Evolutionary conservation across 495 filamentous ascomycete genomes (phyloP), one percentile per base, ranked within the genome.

Genomic region (Umbilicaria muhlenbergii): DNA sequence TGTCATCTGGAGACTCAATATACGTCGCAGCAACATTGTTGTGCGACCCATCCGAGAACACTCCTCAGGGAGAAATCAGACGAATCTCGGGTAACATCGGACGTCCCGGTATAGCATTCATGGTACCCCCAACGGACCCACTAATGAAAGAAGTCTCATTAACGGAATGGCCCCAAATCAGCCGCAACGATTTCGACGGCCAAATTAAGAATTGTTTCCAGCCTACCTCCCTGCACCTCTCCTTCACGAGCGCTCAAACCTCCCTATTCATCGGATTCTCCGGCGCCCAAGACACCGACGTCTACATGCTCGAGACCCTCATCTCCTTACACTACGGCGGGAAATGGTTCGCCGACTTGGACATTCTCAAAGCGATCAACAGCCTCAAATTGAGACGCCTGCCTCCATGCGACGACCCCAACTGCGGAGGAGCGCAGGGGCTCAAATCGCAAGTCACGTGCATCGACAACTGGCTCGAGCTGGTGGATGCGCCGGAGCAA

Each of bases 141-240:
- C 38, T 34, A 12, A 51, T 48, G 12, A 37, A 45, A 17, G 34
- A 51, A 12, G 11, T 38, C 1, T 31, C 44, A 13, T 13, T 40
- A 3, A 46, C 50, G 1, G 33, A 36, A 11, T 62, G 53, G 52
- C 37, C 44, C 17, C 13, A 47, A 5, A 51, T 66, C 11, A 45
- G 54, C 35, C 58, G 62, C 39, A 11, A 35, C 0, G 14, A 16
- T 0, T 68, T 58, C 40, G 56, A 64, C 44, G 60, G 61, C 12
- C 13, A 48, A 15, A 5, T 49, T 0, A 45, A 50, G 18, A 50
- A 59, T 41, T 35, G 36, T 39, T 68, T 68, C 41, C 7, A 42
- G 15, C 37, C 48, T 6, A 63, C 57, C 17, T 63, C 65, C 0
- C 41, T 69, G 5, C 66, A 67, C 45, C 44, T 68, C 0, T 62